These are phyloP conservation scores for Aegilops sharonensis DNA, from an alignment of 176 grass and related monocot species.

Conservation along the genomic window DNA sequence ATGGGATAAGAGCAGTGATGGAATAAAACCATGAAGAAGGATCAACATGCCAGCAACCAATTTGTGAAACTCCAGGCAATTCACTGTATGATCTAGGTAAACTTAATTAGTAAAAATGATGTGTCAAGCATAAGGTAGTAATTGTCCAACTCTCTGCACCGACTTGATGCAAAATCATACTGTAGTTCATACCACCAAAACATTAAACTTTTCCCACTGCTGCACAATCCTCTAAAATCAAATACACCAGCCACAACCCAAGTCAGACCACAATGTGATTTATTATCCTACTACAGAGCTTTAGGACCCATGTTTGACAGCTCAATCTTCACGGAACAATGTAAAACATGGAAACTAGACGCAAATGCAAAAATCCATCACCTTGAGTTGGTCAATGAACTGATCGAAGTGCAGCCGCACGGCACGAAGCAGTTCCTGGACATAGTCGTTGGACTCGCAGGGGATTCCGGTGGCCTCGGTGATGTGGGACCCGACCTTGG, in stretches of 20 bases:
- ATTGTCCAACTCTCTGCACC: not conserved
- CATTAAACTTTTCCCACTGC: not conserved
- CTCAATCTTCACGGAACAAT: not conserved
- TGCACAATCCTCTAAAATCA: not conserved
- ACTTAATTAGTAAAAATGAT: not conserved
- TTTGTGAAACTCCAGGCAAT: not conserved
- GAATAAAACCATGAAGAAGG: not conserved
- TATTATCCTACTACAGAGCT: not conserved
- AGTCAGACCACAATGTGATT: not conserved
- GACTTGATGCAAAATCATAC: not conserved
- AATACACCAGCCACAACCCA: not conserved
- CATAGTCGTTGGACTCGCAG: constrained; percentile 74
- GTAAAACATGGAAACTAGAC: not conserved
- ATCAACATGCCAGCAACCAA: not conserved
- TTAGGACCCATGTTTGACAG: not conserved
- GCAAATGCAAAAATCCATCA: constrained; percentile 21
- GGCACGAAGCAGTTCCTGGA: constrained; percentile 68
- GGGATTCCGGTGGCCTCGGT: constrained; percentile 66
- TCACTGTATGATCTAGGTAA: not conserved
- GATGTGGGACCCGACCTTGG: constrained; percentile 80
- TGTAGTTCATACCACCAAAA: not conserved
- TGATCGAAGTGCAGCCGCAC: constrained; percentile 65
- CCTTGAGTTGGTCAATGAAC: constrained; percentile 76
- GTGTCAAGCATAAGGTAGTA: not conserved
- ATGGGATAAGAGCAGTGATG: not conserved